Conservation (phyloP, 176 grass and related monocot species). For the Eragrostis nindensis region DNA sequence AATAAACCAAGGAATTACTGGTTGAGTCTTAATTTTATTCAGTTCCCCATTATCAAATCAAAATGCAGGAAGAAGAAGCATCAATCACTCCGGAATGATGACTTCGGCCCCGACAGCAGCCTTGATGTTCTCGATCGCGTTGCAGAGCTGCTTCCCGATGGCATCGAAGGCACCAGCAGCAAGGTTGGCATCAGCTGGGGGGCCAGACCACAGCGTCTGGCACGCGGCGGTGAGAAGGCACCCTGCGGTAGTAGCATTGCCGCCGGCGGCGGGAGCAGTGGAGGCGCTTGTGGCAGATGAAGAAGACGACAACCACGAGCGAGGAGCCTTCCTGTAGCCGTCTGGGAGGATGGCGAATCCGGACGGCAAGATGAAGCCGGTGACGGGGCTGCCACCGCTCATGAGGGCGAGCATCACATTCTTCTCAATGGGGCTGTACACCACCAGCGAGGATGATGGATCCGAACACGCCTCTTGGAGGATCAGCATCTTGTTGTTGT, state of each 20-base stretch:
- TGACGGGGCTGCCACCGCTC: constrained; percentile 18
- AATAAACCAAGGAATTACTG: background rate
- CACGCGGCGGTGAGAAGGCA: constrained; percentile 39
- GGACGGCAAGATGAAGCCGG: constrained; percentile 42
- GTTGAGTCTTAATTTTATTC: background rate
- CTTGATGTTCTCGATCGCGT: constrained; percentile 51
- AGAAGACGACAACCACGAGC: background rate
- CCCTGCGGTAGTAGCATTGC: background rate
- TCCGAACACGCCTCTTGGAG: constrained; percentile 49
- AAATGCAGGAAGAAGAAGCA: background rate
- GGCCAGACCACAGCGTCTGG: constrained; percentile 19
- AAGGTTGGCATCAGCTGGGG: background rate
- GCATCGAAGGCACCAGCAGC: background rate
- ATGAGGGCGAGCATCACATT: constrained; percentile 23
- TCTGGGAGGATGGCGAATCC: constrained; percentile 61
- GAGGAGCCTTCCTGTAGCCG: background rate
- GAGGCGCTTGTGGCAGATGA: background rate
- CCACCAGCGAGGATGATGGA: constrained; percentile 35
- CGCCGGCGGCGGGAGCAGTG: background rate
- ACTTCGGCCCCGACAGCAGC: background rate
- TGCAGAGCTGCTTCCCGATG: constrained; percentile 28
- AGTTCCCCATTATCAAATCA: background rate
- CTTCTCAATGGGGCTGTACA: constrained; percentile 35
- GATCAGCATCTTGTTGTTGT: constrained; percentile 34
- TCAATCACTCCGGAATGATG: background rate